Percentiles rank a stretch among this genome's conserved stretches.
Evolutionary conservation across 208 protist genomes (phyloP).

Genomic region (Crithidia bombi): DNA sequence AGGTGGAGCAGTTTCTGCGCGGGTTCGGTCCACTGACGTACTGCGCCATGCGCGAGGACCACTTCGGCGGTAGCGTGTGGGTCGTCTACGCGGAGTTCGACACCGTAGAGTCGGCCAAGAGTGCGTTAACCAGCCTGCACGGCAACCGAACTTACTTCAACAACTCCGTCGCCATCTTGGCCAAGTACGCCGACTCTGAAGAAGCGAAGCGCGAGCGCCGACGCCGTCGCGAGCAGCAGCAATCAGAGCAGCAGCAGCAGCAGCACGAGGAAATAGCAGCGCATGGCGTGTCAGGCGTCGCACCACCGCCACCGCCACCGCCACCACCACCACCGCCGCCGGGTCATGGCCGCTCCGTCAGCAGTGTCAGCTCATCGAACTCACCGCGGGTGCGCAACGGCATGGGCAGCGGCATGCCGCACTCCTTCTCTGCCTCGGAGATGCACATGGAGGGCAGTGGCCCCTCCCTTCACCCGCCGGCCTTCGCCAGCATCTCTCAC

Average conservation of each 20-base stretch:
- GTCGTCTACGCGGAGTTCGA: conserved; percentile 88
- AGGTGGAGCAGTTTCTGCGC: conserved; percentile 76
- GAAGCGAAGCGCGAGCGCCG: conserved; percentile 83
- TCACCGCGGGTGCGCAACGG: conserved; percentile 2
- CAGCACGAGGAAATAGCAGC: conserved; percentile 9
- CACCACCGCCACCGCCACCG: not conserved
- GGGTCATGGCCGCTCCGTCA: conserved; percentile 1
- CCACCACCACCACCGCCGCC: conserved; percentile 15
- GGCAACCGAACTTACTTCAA: conserved; percentile 73
- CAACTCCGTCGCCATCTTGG: conserved; percentile 65
- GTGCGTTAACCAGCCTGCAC: conserved; percentile 69
- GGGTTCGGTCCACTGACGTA: conserved; percentile 77
- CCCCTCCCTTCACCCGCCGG: conserved; percentile 16
- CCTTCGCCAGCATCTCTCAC: conserved; percentile 32
- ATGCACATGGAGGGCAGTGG: conserved; percentile 26
- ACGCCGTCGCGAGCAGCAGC: conserved; percentile 60
- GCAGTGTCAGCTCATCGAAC: not conserved
- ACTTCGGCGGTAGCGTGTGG: conserved; percentile 82
- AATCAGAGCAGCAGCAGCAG: conserved; percentile 15
- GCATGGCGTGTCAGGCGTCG: not conserved
- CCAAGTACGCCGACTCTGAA: conserved; percentile 84
- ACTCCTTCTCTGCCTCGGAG: conserved; percentile 17
- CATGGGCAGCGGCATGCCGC: conserved; percentile 8
- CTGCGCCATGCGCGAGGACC: conserved; percentile 89
- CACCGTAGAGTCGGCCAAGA: conserved; percentile 60